Conservation (phyloP, 2,329 filamentous ascomycete genomes). For the Ceratocystis ficicola region DNA sequence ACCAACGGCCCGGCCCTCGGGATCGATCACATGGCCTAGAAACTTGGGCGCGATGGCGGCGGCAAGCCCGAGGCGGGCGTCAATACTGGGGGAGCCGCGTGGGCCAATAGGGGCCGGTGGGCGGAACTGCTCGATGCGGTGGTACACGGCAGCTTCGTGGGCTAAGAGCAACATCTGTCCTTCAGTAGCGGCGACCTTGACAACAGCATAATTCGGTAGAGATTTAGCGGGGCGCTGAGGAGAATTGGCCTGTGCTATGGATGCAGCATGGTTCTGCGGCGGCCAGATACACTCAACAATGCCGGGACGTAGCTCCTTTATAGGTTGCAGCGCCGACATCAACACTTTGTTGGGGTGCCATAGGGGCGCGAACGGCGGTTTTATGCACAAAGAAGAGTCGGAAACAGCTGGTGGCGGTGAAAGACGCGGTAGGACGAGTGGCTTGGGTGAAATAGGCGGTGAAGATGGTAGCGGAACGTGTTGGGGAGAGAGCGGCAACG, state of each 20-base stretch:
- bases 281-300: constrained; percentile 9
- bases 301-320: neutral
- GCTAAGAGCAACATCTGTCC: constrained; percentile 6
- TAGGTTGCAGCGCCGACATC: neutral
- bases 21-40: constrained; percentile 11
- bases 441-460: neutral
- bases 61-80: constrained; percentile 4
- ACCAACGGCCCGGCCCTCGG: constrained; percentile 6
- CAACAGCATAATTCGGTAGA: neutral
- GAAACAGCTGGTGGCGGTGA: neutral
- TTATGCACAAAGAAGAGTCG: neutral
- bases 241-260: neutral
- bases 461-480: neutral
- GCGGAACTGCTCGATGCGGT: neutral
- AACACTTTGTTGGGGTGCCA: constrained; percentile 6
- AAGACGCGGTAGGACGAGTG: neutral
- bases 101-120: neutral
- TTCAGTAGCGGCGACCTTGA: constrained; percentile 9
- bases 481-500: neutral
- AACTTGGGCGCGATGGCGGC: constrained; percentile 11
- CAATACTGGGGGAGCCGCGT: neutral
- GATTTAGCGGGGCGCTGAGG: neutral
- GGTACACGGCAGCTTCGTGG: constrained; percentile 11
- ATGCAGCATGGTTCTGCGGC: neutral
- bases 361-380: neutral